A percentile compares a stretch with the other conserved stretches of the same genome.
These are phyloP conservation scores for Phialocephala sp. DNA, from an alignment of 2,329 filamentous ascomycete genomes.

Conservation along the genomic window DNA sequence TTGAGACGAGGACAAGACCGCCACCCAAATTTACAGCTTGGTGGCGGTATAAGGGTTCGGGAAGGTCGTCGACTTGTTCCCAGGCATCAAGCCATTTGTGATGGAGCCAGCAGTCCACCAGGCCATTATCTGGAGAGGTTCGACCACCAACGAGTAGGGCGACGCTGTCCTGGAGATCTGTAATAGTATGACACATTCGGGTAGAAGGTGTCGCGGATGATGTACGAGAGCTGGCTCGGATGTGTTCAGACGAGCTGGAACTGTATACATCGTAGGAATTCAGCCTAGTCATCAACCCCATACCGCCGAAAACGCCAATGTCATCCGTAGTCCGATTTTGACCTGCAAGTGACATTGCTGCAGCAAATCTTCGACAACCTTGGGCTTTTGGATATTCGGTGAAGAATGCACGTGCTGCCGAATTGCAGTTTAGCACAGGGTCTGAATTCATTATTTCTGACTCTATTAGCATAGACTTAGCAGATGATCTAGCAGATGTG, in stretches of 20 bases:
- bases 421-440: neutral
- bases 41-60: constrained; percentile 77
- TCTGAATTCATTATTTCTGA: neutral
- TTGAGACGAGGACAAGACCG: constrained; percentile 53
- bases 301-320: constrained; percentile 42
- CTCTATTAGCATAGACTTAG: neutral
- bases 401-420: constrained; percentile 33
- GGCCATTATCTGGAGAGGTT: constrained; percentile 71
- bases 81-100: constrained; percentile 60
- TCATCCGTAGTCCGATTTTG: constrained; percentile 43
- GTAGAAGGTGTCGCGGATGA: constrained; percentile 47
- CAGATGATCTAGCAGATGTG: constrained; percentile 1
- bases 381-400: constrained; percentile 47
- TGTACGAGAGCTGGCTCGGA: neutral
- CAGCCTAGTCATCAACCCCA: constrained; percentile 48
- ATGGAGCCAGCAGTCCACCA: constrained; percentile 79
- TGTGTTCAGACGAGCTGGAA: neutral
- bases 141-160: constrained; percentile 78
- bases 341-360: constrained; percentile 51
- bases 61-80: constrained; percentile 69
- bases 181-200: constrained; percentile 79
- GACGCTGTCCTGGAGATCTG: constrained; percentile 62
- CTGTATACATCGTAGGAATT: constrained; percentile 55
- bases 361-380: constrained; percentile 65
- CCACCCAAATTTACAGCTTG: constrained; percentile 58